A percentile compares a stretch with the other conserved stretches of the same genome.
phyloP scores from a whole-genome alignment of 768 basidiomycete species.

The Suillus subaureus region DNA sequence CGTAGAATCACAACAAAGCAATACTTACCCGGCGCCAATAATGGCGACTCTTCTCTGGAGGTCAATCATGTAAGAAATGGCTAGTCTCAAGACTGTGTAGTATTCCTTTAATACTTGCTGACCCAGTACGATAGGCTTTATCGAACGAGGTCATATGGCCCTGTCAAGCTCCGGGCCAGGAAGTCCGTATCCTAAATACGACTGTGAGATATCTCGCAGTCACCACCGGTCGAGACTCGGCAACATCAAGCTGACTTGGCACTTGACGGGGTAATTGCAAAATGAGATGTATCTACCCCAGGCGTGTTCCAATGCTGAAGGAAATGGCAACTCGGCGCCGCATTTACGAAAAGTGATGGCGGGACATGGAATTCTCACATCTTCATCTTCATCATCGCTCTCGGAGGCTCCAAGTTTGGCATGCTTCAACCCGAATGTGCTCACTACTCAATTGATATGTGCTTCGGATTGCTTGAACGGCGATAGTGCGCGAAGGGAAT shows the following conservation, averaged over 20 bases:
- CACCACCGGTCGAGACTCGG: no score
- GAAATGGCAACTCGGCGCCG: not conserved
- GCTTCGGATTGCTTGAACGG: constrained; percentile 46
- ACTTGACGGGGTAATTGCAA: not conserved
- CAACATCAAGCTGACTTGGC: not conserved
- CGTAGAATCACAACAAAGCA: not conserved
- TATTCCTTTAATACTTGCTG: constrained; percentile 3
- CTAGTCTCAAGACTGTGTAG: not conserved
- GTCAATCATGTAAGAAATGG: not conserved
- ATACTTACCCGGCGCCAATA: constrained; percentile 24
- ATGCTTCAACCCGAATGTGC: constrained; percentile 61
- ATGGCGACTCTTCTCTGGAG: constrained; percentile 21
- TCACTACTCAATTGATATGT: constrained; percentile 50
- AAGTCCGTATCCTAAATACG: not conserved
- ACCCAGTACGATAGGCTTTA: not conserved
- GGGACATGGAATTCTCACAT: no score
- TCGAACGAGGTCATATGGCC: constrained; percentile 2
- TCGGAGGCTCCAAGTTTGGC: constrained; percentile 54
- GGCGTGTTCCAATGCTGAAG: not conserved
- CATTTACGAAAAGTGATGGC: not conserved
- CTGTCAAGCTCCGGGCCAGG: not conserved
- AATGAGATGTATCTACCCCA: not conserved
- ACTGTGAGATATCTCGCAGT: constrained; percentile 2
- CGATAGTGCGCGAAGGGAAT: constrained; percentile 48
- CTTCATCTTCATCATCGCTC: constrained; percentile 57